These are phyloP conservation scores for Lunasporangiospora selenospora DNA, from an alignment of 192 early-diverging fungal species.

Conservation along the genomic window DNA sequence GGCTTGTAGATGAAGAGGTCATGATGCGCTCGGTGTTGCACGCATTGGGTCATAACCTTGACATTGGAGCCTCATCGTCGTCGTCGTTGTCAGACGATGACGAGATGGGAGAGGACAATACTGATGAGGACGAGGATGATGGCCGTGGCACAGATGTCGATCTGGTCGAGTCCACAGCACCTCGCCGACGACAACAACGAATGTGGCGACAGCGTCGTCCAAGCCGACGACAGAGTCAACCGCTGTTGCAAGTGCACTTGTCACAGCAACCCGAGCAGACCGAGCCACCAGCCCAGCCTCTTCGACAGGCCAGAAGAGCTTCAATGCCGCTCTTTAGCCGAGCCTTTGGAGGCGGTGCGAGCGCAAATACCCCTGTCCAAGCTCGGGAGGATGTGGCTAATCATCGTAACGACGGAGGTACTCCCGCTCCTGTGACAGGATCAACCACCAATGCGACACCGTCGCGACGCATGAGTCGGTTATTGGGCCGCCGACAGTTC, in stretches of 20 bases:
- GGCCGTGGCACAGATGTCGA: background rate
- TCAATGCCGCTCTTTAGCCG: constrained; percentile 18
- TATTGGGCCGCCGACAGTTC: no score
- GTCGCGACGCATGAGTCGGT: no score
- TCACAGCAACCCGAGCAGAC: background rate
- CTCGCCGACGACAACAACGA: background rate
- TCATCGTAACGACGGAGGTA: no score
- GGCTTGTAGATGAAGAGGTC: background rate
- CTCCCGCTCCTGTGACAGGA: no score
- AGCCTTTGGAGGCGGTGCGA: no score
- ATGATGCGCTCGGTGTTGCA: constrained; percentile 11
- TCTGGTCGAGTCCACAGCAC: background rate
- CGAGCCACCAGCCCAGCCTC: background rate
- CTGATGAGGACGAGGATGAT: constrained; percentile 12
- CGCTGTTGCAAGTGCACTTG: background rate
- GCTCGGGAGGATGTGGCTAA: no score
- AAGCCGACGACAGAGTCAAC: background rate
- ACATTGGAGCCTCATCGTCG: constrained; percentile 13
- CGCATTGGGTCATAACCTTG: constrained; percentile 12
- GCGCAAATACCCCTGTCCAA: no score
- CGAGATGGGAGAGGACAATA: no score
- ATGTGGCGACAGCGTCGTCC: background rate
- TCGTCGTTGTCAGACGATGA: background rate
- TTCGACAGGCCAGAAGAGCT: background rate
- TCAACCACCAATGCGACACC: no score